Evolutionary conservation across 805 yeast genomes (phyloP).

Genomic region (Grigorovia yakushimaensis): DNA sequence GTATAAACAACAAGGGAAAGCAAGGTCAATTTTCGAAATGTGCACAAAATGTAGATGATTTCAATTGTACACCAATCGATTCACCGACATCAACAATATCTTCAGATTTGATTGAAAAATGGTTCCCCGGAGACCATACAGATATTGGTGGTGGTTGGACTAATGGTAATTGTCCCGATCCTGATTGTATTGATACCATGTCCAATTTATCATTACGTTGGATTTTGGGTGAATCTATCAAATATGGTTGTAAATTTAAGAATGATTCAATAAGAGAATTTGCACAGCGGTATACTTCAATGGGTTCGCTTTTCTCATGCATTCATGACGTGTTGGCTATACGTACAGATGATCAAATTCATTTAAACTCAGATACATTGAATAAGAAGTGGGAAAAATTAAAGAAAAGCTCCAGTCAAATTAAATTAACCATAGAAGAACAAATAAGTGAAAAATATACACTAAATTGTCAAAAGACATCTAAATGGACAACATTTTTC

Average conservation of each 20-base stretch:
- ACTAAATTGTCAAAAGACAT: conserved; percentile 6
- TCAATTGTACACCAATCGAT: not conserved
- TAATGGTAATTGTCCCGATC: conserved; percentile 26
- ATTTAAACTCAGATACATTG: not conserved
- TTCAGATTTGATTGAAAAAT: conserved; percentile 36
- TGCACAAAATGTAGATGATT: too few relatives aligned
- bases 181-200: conserved; percentile 30
- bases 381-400: not conserved
- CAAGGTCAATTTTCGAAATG: not conserved
- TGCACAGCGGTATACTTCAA: conserved; percentile 30
- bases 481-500: conserved; percentile 14
- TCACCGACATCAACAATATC: conserved; percentile 8
- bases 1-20: too few relatives aligned
- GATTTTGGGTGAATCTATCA: conserved; percentile 47
- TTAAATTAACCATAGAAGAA: not conserved
- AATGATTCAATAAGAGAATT: conserved; percentile 33
- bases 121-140: conserved; percentile 64
- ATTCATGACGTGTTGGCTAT: conserved; percentile 40
- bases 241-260: conserved; percentile 41
- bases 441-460: not conserved
- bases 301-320: conserved; percentile 37
- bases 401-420: not conserved
- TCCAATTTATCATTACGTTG: conserved; percentile 49
- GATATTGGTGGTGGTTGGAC: conserved; percentile 66
- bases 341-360: conserved; percentile 11